phyloP scores from a whole-genome alignment of 2,329 filamentous ascomycete genomes.

The Pezicula radicicola region DNA sequence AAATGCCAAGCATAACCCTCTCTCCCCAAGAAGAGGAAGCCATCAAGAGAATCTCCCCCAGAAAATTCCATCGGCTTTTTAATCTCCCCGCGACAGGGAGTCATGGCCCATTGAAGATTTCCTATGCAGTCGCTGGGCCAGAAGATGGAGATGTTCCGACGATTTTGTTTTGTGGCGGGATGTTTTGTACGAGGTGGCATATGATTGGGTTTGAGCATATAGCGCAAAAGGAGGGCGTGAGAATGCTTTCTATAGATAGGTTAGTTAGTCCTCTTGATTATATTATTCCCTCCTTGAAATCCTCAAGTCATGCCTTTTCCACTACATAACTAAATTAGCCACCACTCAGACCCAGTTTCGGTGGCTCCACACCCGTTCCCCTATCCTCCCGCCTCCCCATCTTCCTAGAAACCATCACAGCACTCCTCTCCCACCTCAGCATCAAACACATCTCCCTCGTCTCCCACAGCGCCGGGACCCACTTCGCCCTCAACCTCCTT shows the following conservation, averaged over 20 bases:
- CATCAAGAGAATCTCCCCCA: conserved; percentile 9
- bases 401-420: conserved; percentile 39
- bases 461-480: conserved; percentile 37
- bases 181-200: conserved; percentile 34
- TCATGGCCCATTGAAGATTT: conserved; percentile 19
- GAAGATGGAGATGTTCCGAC: conserved; percentile 22
- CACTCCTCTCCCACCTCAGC: conserved; percentile 31
- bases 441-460: conserved; percentile 36
- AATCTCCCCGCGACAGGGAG: conserved; percentile 18
- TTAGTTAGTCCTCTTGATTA: conserved; percentile 14
- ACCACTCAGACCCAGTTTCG: conserved; percentile 41
- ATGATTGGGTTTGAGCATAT: conserved; percentile 27
- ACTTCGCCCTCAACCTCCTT: conserved; percentile 41
- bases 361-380: conserved; percentile 36
- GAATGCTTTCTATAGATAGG: conserved; percentile 36
- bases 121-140: conserved; percentile 22
- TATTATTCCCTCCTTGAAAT: not conserved
- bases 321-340: not conserved
- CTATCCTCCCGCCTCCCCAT: conserved; percentile 31
- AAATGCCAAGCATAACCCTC: too few relatives aligned
- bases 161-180: conserved; percentile 35
- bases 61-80: conserved; percentile 23
- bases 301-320: not conserved
- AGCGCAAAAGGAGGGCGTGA: conserved; percentile 27
- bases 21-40: conserved; percentile 11